Conservation (phyloP, 2,329 filamentous ascomycete genomes). For the Nigrospora sphaerica region DNA sequence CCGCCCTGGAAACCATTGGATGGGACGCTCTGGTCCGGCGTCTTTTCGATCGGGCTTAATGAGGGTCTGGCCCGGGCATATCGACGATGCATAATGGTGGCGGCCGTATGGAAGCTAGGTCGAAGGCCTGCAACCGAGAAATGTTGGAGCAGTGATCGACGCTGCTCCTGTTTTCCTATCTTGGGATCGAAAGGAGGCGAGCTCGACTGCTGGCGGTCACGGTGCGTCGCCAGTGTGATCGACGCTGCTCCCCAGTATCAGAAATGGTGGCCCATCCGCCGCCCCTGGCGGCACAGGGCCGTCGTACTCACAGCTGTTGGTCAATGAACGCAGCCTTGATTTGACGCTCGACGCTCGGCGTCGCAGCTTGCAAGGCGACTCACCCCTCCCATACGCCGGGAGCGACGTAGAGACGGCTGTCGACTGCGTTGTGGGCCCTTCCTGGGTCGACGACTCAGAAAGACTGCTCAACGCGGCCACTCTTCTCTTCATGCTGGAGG, state of each 20-base stretch:
- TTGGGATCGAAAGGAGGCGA: slow-evolving; percentile 7
- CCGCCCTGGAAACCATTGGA: slow-evolving; percentile 12
- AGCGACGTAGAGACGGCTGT: neutral
- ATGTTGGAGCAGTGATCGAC: slow-evolving; percentile 20
- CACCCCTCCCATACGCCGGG: slow-evolving; percentile 9
- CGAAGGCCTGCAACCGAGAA: slow-evolving; percentile 33
- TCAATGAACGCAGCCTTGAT: slow-evolving; percentile 33
- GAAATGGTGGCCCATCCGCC: neutral
- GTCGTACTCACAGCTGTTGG: slow-evolving; percentile 25
- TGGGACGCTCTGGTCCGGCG: slow-evolving; percentile 13
- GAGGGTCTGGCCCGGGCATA: slow-evolving; percentile 29
- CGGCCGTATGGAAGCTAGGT: slow-evolving; percentile 26
- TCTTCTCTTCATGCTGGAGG: neutral
- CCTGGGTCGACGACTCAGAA: neutral
- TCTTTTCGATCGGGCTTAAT: slow-evolving; percentile 25
- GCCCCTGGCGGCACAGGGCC: no score
- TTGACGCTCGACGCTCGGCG: slow-evolving; percentile 33
- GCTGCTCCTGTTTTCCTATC: neutral
- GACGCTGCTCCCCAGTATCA: slow-evolving; percentile 11
- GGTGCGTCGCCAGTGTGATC: slow-evolving; percentile 12
- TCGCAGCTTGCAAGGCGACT: slow-evolving; percentile 27
- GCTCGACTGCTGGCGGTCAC: slow-evolving; percentile 12
- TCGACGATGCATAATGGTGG: slow-evolving; percentile 33
- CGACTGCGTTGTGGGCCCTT: neutral
- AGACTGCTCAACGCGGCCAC: neutral